Percentiles rank a stretch among this genome's conserved stretches.
These are phyloP conservation scores for Fraxinus platypoda DNA, from an alignment of 305 asterid genomes.

Conservation along the genomic window DNA sequence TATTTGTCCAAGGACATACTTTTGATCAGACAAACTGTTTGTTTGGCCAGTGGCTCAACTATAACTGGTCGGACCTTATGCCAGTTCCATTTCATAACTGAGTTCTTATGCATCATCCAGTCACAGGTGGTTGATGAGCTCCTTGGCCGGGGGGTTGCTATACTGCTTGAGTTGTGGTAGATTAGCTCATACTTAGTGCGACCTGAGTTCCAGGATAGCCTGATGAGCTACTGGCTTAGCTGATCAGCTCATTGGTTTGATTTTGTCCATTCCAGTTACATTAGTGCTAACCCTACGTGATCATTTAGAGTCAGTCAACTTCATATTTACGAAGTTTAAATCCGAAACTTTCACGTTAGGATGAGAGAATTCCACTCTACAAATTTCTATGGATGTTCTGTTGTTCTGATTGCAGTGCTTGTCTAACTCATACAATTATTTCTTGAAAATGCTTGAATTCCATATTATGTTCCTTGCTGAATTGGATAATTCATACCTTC, in stretches of 20 bases:
- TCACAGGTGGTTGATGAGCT: neutral
- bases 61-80: neutral
- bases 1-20: neutral
- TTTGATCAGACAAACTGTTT: neutral
- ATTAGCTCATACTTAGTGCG: neutral
- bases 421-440: neutral
- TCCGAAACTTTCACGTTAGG: neutral
- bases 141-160: neutral
- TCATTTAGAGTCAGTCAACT: neutral
- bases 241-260: neutral
- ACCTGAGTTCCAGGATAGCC: neutral
- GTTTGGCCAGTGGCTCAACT: neutral
- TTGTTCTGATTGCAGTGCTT: neutral
- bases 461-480: constrained; percentile 2
- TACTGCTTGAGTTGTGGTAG: neutral
- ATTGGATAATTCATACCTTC: constrained; percentile 4
- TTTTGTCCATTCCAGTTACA: neutral
- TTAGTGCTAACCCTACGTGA: neutral
- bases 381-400: neutral
- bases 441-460: neutral
- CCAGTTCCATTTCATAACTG: neutral
- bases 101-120: neutral
- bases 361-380: neutral
- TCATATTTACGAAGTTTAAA: neutral
- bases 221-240: neutral